phyloP scores from a whole-genome alignment of 139 green algal genomes.

The Desmodesmus armatus region DNA sequence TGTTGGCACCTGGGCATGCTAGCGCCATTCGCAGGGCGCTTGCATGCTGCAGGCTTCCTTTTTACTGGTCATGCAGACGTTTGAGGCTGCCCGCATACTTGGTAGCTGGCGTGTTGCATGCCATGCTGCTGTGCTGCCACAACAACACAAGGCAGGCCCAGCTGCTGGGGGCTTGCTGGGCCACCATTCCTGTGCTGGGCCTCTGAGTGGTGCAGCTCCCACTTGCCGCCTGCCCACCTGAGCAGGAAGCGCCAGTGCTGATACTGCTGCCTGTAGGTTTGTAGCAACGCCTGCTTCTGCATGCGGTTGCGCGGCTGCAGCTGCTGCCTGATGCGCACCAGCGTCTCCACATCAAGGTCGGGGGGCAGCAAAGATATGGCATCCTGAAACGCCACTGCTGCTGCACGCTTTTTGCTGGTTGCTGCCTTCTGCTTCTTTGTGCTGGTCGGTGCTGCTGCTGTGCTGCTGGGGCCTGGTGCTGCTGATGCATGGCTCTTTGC shows the following conservation, averaged over 20 bases:
- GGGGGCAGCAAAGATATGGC: slow-evolving; percentile 26
- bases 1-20: too few relatives aligned
- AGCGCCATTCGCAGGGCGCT: too few relatives aligned
- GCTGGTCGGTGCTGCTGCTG: slow-evolving; percentile 9
- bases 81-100: too few relatives aligned
- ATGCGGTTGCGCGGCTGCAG: slow-evolving; percentile 48
- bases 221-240: too few relatives aligned
- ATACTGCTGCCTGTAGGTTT: slow-evolving; percentile 19
- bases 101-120: too few relatives aligned
- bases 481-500: slow-evolving; percentile 22
- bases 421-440: not conserved
- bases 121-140: not conserved
- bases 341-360: slow-evolving; percentile 43
- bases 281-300: slow-evolving; percentile 44
- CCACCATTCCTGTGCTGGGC: too few relatives aligned
- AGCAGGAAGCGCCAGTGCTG: slow-evolving; percentile 51
- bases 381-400: slow-evolving; percentile 11
- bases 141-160: too few relatives aligned
- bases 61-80: too few relatives aligned
- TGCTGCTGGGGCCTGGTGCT: slow-evolving; percentile 3
- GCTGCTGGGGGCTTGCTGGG: too few relatives aligned
- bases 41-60: too few relatives aligned
- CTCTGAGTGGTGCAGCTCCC: too few relatives aligned
- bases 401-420: not conserved
- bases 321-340: slow-evolving; percentile 18